These are phyloP conservation scores for Venustampulla echinocandica DNA, from an alignment of 495 filamentous ascomycete genomes.

Conservation along the genomic window DNA sequence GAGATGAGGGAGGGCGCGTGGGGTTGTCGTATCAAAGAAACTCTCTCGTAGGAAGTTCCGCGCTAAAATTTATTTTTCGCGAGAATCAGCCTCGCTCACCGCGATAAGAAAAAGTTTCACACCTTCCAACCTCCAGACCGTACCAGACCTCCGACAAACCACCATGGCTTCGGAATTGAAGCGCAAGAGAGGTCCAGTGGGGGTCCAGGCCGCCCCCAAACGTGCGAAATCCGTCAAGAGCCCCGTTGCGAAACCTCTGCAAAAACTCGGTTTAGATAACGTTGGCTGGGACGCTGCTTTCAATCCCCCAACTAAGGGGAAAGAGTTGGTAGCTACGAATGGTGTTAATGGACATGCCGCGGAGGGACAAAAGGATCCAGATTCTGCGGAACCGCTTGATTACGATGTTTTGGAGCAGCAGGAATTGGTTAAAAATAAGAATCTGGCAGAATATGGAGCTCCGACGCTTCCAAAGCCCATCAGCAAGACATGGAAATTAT, in stretches of 20 bases:
- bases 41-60: conserved; percentile 8
- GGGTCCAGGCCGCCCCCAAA: conserved; percentile 18
- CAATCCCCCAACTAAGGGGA: conserved; percentile 5
- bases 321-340: conserved; percentile 7
- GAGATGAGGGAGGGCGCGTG: conserved; percentile 3
- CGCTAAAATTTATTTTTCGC: conserved; percentile 13
- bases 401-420: conserved; percentile 8
- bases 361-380: not conserved
- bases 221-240: conserved; percentile 17
- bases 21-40: conserved; percentile 9
- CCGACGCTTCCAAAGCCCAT: conserved; percentile 4
- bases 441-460: not conserved
- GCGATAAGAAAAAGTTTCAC: conserved; percentile 13
- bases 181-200: conserved; percentile 24
- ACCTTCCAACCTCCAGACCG: conserved; percentile 3
- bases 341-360: conserved; percentile 15
- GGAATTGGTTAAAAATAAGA: not conserved
- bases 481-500: conserved; percentile 44
- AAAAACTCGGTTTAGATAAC: not conserved
- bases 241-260: not conserved
- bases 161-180: conserved; percentile 25
- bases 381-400: conserved; percentile 12
- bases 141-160: conserved; percentile 23
- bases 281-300: conserved; percentile 19
- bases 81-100: not conserved